Evolutionary conservation across 177 flowering plant genomes (phyloP).

Genomic region (Vitis hybrid): DNA sequence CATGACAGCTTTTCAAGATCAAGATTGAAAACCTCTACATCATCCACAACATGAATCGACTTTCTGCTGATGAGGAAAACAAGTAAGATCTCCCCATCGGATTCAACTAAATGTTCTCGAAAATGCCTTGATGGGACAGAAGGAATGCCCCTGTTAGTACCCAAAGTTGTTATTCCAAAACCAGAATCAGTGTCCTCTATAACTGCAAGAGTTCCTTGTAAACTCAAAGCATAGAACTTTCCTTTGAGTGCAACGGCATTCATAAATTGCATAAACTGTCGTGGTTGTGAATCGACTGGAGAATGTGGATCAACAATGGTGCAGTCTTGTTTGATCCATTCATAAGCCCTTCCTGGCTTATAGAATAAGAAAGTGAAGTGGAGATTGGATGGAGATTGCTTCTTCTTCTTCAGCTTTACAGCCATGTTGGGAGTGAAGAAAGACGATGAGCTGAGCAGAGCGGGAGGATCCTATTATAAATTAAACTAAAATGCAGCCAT

Average conservation of each 20-base stretch:
- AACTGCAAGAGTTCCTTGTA: conserved; percentile 22
- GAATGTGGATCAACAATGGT: conserved; percentile 1
- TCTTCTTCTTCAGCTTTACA: too few relatives aligned
- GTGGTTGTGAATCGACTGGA: not conserved
- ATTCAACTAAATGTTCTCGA: conserved; percentile 19
- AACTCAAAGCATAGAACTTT: conserved; percentile 28
- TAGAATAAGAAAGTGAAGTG: conserved; percentile 5
- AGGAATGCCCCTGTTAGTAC: conserved; percentile 20
- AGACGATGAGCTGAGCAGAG: too few relatives aligned
- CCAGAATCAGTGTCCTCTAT: conserved; percentile 15
- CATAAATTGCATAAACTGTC: conserved; percentile 10
- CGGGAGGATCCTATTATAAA: too few relatives aligned
- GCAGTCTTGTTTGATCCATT: conserved; percentile 1
- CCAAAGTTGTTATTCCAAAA: not conserved
- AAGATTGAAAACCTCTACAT: conserved; percentile 22
- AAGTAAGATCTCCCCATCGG: conserved; percentile 19
- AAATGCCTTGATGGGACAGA: conserved; percentile 15
- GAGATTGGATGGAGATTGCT: too few relatives aligned
- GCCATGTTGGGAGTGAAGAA: too few relatives aligned
- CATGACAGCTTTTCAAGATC: conserved; percentile 12
- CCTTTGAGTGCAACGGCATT: conserved; percentile 17
- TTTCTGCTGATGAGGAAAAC: conserved; percentile 15
- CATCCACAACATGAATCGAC: conserved; percentile 10
- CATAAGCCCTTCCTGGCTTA: not conserved
- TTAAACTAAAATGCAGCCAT: too few relatives aligned